Conservation (phyloP, 2,329 filamentous ascomycete species). For the Hypoxylon sp. region DNA sequence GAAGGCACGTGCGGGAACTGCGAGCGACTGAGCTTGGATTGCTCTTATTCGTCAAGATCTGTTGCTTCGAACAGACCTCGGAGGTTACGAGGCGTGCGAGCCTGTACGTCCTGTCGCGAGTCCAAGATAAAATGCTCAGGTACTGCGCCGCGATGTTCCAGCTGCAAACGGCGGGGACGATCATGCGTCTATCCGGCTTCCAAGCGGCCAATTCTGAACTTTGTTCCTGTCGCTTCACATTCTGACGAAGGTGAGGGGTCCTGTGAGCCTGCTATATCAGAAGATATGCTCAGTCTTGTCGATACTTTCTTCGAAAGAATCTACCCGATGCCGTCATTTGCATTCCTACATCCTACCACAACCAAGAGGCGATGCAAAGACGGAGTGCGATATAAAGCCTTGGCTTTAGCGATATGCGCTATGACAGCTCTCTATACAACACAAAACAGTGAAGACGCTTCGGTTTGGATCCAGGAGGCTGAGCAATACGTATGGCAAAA, state of each 20-base stretch:
- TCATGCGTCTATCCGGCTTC: constrained; percentile 41
- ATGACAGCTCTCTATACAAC: constrained; percentile 38
- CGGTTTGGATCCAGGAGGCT: constrained; percentile 43
- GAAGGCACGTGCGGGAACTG: constrained; percentile 42
- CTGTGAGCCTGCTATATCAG: not conserved
- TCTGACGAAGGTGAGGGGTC: constrained; percentile 1
- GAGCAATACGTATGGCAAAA: constrained; percentile 43
- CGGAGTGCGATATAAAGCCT: constrained; percentile 36
- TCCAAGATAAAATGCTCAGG: constrained; percentile 48
- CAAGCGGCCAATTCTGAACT: constrained; percentile 15
- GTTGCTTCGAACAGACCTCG: constrained; percentile 17
- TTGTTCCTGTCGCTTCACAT: not conserved
- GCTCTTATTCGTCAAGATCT: constrained; percentile 34
- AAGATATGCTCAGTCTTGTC: constrained; percentile 27
- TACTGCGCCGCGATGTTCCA: constrained; percentile 42
- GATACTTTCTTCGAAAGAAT: constrained; percentile 39
- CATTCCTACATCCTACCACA: constrained; percentile 47
- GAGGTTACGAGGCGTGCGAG: constrained; percentile 39
- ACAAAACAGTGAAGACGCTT: constrained; percentile 18
- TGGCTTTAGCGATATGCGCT: constrained; percentile 45
- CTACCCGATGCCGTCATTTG: constrained; percentile 45
- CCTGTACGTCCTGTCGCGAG: constrained; percentile 44
- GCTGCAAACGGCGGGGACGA: constrained; percentile 41
- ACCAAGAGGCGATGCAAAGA: constrained; percentile 40
- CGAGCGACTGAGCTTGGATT: constrained; percentile 40